Evolutionary conservation across 768 basidiomycete species (phyloP).

Genomic region (Sutorius australiensis): DNA sequence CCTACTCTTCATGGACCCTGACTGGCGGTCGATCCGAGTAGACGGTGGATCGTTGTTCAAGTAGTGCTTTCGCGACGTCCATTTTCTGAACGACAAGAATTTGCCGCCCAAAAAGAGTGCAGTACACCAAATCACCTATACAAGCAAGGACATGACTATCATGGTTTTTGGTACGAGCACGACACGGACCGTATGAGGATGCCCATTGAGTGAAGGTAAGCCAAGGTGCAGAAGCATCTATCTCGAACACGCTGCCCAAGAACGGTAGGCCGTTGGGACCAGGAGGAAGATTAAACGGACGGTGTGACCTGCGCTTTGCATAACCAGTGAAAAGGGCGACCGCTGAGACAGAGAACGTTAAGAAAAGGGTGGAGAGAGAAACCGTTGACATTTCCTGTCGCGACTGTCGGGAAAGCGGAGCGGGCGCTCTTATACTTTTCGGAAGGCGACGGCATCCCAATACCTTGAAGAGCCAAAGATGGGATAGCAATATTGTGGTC

Average conservation of each 20-base stretch:
- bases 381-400: conserved; percentile 2
- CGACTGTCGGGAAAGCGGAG: background rate
- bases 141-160: background rate
- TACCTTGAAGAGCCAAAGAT: conserved; percentile 1
- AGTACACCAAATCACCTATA: conserved; percentile 32
- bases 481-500: conserved; percentile 6
- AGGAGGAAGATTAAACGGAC: conserved; percentile 19
- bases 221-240: conserved; percentile 29
- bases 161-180: background rate
- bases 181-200: conserved; percentile 20
- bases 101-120: conserved; percentile 30
- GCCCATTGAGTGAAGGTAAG: conserved; percentile 33
- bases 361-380: conserved; percentile 6
- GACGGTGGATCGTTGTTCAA: conserved; percentile 34
- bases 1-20: conserved; percentile 25
- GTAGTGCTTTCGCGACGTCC: conserved; percentile 31
- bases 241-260: conserved; percentile 25
- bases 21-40: conserved; percentile 39
- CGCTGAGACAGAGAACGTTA: conserved; percentile 1
- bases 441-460: background rate
- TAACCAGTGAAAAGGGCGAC: conserved; percentile 8
- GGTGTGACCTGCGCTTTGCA: conserved; percentile 10
- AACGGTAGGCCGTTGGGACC: conserved; percentile 32
- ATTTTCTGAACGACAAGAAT: conserved; percentile 34
- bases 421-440: conserved; percentile 15